phyloP scores from a whole-genome alignment of 805 yeast species.

The Candida sanyiensis region DNA sequence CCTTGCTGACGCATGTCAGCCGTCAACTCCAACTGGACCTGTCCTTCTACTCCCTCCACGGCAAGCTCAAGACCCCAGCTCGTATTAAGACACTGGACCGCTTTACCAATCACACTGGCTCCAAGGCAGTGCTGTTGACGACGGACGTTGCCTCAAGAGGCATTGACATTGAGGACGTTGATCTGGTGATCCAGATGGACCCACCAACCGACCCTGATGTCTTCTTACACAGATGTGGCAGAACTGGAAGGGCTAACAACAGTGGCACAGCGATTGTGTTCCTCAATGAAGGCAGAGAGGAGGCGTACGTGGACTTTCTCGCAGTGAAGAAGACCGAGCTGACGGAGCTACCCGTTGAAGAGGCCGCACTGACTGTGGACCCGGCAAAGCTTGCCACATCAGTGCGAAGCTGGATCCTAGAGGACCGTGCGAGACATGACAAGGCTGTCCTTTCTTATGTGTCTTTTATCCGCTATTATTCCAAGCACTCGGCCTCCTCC shows the following conservation, averaged over 20 bases:
- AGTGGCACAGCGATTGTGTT: constrained; percentile 75
- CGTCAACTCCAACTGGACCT: constrained; percentile 33
- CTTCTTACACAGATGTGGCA: constrained; percentile 89
- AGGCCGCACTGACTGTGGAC: constrained; percentile 7
- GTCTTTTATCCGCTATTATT: constrained; percentile 74
- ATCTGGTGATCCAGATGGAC: constrained; percentile 86
- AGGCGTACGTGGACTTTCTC: constrained; percentile 76
- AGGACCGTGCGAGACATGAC: constrained; percentile 80
- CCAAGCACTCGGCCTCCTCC: constrained; percentile 83
- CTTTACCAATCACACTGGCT: constrained; percentile 35
- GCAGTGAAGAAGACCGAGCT: constrained; percentile 60
- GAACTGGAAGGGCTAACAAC: constrained; percentile 90
- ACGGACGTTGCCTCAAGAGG: constrained; percentile 99
- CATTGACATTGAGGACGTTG: constrained; percentile 91
- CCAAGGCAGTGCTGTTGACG: constrained; percentile 66
- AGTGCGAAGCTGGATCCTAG: constrained; percentile 49
- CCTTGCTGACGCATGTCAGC: constrained; percentile 34
- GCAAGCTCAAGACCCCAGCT: constrained; percentile 78
- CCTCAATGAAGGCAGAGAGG: constrained; percentile 70
- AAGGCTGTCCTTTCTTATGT: constrained; percentile 75
- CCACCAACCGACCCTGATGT: constrained; percentile 93
- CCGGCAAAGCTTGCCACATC: constrained; percentile 16
- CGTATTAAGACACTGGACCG: constrained; percentile 64
- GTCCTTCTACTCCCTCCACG: constrained; percentile 73
- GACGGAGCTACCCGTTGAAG: constrained; percentile 30